These are phyloP conservation scores for Coniochaeta hoffmannii DNA, from an alignment of 2,329 filamentous ascomycete genomes.

Conservation along the genomic window DNA sequence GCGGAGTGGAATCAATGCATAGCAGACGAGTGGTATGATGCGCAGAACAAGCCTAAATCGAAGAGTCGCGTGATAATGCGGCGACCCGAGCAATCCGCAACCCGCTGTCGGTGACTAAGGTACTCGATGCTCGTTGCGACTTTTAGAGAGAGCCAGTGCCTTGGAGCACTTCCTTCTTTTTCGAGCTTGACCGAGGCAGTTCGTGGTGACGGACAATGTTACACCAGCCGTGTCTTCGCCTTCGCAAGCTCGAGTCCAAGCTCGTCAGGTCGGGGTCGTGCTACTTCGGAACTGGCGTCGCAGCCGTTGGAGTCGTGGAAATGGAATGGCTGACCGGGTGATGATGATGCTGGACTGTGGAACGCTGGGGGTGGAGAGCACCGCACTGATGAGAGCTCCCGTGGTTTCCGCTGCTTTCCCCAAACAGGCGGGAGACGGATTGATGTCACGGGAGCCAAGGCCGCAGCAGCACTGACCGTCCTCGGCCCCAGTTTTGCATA, in stretches of 20 bases:
- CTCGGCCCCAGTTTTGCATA: not conserved
- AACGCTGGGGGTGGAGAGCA: not conserved
- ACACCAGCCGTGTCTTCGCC: not conserved
- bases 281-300: not conserved
- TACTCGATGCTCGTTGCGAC: not conserved
- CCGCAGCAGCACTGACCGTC: not conserved
- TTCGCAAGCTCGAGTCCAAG: not conserved
- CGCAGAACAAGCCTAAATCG: not conserved
- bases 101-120: not conserved
- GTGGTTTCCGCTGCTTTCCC: not conserved
- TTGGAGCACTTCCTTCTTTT: not conserved
- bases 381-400: not conserved
- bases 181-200: not conserved
- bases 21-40: not conserved
- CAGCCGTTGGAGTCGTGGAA: not conserved
- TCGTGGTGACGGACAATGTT: not conserved
- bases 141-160: not conserved
- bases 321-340: not conserved
- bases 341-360: not conserved
- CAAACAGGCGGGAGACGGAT: conserved; percentile 6
- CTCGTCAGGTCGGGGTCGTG: not conserved
- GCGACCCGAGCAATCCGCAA: not conserved
- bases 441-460: conserved; percentile 18
- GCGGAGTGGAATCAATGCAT: not conserved
- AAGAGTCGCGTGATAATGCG: not conserved